Evolutionary conservation across 2,329 filamentous ascomycete species (phyloP).

Genomic region (Aspergillus sp.): DNA sequence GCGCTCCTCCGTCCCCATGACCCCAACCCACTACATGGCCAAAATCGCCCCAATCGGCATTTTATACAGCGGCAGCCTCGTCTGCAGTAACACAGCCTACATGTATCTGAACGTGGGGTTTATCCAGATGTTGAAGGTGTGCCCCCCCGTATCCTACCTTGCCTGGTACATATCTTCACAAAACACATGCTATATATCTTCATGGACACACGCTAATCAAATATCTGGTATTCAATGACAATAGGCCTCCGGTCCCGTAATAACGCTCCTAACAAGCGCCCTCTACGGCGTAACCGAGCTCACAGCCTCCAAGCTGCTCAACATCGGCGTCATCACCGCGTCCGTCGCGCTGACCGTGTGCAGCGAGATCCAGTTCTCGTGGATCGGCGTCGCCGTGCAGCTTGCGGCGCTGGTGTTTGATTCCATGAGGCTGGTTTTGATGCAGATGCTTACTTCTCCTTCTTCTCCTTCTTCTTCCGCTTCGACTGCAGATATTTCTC

Average conservation of each 20-base stretch:
- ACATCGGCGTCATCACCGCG: constrained; percentile 87
- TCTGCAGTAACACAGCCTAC: constrained; percentile 92
- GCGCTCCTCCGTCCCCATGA: constrained; percentile 93
- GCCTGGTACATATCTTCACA: background rate
- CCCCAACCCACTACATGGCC: constrained; percentile 79
- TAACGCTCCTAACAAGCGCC: constrained; percentile 85
- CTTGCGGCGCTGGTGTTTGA: constrained; percentile 72
- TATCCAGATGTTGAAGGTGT: constrained; percentile 96
- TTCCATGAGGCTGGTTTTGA: constrained; percentile 75
- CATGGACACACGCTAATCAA: too few species aligned
- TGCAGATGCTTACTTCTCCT: constrained; percentile 71
- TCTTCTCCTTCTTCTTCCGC: background rate
- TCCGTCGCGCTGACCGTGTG: constrained; percentile 89
- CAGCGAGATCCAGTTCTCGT: constrained; percentile 83
- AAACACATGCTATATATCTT: background rate
- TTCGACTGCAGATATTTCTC: constrained; percentile 22
- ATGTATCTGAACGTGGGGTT: constrained; percentile 91
- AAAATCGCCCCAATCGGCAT: constrained; percentile 91
- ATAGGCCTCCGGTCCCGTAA: constrained; percentile 91
- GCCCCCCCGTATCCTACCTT: background rate
- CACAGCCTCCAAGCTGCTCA: constrained; percentile 78
- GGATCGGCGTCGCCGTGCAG: constrained; percentile 63
- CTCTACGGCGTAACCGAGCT: constrained; percentile 74
- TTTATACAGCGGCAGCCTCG: constrained; percentile 91
- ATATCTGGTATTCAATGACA: too few species aligned